These are phyloP conservation scores for Mycena sp. DNA, from an alignment of 1,284 basidiomycete species.

Conservation along the genomic window DNA sequence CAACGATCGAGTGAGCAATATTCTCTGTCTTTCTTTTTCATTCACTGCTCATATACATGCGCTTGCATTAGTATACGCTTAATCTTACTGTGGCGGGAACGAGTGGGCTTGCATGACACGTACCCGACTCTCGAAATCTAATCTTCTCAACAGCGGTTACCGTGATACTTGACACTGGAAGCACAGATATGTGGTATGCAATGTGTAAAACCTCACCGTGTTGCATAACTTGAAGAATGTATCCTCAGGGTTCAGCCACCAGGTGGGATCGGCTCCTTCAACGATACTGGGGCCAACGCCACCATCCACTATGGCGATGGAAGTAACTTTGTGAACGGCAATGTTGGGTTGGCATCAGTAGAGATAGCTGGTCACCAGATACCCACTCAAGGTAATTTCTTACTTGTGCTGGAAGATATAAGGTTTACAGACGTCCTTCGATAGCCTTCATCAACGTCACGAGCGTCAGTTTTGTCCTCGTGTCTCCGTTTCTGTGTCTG, in stretches of 20 bases:
- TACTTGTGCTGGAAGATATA: no score
- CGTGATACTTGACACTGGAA: not conserved
- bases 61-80: no score
- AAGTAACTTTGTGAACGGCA: conserved; percentile 40
- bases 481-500: conserved; percentile 28
- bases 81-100: no score
- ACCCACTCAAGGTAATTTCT: conserved; percentile 33
- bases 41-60: no score
- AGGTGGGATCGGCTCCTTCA: conserved; percentile 32
- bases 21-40: no score
- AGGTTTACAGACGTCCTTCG: not conserved
- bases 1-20: no score
- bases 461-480: conserved; percentile 8
- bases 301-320: conserved; percentile 42
- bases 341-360: conserved; percentile 41
- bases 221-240: no score
- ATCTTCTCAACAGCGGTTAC: no score
- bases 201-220: no score
- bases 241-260: not conserved
- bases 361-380: conserved; percentile 40
- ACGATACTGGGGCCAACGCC: conserved; percentile 39
- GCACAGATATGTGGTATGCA: conserved; percentile 23
- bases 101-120: no score
- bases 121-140: no score
- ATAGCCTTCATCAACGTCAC: conserved; percentile 26